phyloP scores from a whole-genome alignment of 495 filamentous ascomycete genomes.

The Neurospora tetraspora region DNA sequence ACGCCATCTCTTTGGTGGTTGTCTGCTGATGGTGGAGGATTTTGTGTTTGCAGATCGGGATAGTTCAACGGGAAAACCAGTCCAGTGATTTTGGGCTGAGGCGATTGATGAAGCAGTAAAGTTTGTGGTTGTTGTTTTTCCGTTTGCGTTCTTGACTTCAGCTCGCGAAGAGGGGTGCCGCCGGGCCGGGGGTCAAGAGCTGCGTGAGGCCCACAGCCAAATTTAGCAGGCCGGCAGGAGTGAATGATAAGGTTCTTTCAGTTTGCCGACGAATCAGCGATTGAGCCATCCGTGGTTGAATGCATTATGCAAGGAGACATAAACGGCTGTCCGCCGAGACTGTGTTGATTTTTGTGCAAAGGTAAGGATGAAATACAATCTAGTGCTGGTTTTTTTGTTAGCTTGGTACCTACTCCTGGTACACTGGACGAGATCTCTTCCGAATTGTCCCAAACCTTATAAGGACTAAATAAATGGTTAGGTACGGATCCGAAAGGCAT shows the following conservation, averaged over 20 bases:
- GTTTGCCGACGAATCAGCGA: background rate
- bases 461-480: too few species aligned
- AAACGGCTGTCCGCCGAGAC: background rate
- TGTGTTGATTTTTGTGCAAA: background rate
- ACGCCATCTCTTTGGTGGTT: background rate
- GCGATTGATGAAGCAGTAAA: too few species aligned
- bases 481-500: too few species aligned
- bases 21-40: background rate
- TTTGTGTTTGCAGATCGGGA: background rate
- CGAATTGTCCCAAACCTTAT: too few species aligned
- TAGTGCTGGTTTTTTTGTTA: too few species aligned
- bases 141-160: background rate
- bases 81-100: background rate
- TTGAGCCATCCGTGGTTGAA: fast-evolving
- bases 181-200: background rate
- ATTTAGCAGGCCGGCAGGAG: too few species aligned
- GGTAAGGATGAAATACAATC: fast-evolving
- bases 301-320: background rate
- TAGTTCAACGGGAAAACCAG: too few species aligned
- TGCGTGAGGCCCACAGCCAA: background rate
- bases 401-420: too few species aligned
- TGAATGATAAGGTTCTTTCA: background rate
- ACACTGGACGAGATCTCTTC: too few species aligned
- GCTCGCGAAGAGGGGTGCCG: background rate
- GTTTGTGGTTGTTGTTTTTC: fast-evolving